Evolutionary conservation across 2,329 filamentous ascomycete genomes (phyloP).

Genomic region (Beauveria australis): DNA sequence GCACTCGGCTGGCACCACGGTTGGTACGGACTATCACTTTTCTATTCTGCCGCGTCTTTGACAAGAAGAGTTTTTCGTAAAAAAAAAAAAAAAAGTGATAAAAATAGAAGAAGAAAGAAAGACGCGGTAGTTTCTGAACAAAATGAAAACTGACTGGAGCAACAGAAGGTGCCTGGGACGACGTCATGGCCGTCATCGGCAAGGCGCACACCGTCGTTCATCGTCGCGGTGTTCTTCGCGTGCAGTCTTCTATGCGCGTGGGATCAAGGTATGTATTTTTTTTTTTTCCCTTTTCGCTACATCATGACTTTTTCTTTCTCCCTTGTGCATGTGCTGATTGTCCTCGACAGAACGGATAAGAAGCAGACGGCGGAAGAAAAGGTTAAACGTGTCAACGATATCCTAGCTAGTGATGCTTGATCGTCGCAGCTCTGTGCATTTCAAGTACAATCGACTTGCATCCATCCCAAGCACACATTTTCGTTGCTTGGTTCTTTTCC

Average conservation of each 20-base stretch:
- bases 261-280: slow-evolving; percentile 58
- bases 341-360: slow-evolving; percentile 64
- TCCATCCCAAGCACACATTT: neutral
- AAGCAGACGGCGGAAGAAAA: slow-evolving; percentile 74
- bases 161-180: slow-evolving; percentile 85
- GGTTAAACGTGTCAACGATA: slow-evolving; percentile 51
- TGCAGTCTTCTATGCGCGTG: slow-evolving; percentile 83
- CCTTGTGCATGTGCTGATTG: neutral
- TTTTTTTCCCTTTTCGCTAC: neutral
- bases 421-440: neutral
- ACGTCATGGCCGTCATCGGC: slow-evolving; percentile 78
- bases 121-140: neutral
- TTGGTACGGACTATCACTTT: slow-evolving; percentile 54
- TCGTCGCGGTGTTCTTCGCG: slow-evolving; percentile 64
- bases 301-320: neutral
- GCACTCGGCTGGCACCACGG: slow-evolving; percentile 89
- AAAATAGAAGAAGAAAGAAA: too few relatives aligned
- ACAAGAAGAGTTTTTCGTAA: too few relatives aligned
- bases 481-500: neutral
- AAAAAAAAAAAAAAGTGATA: neutral
- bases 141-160: neutral
- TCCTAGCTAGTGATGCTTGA: slow-evolving; percentile 29
- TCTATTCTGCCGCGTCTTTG: neutral
- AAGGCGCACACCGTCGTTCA: slow-evolving; percentile 76
- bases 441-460: neutral